Evolutionary conservation across 2,329 filamentous ascomycete species (phyloP).

Genomic region (Hypoxylon sp.): DNA sequence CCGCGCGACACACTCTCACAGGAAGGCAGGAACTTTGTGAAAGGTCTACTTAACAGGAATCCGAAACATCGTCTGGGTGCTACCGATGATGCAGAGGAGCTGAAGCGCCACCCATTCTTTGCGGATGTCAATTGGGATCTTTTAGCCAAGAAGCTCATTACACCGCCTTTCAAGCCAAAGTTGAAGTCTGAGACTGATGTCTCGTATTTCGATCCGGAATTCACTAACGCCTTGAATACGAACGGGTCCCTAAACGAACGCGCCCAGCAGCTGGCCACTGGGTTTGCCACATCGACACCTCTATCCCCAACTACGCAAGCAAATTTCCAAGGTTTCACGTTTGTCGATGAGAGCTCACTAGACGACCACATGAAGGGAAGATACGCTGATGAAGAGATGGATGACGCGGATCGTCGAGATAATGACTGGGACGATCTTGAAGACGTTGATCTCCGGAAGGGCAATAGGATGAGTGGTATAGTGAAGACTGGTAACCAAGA

Average conservation of each 20-base stretch:
- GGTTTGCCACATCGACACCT: slow-evolving; percentile 90
- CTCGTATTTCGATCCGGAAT: slow-evolving; percentile 98
- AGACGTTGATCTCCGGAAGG: slow-evolving; percentile 65
- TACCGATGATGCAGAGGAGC: slow-evolving; percentile 89
- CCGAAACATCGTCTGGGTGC: slow-evolving; percentile 95
- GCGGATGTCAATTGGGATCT: slow-evolving; percentile 92
- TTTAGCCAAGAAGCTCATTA: slow-evolving; percentile 89
- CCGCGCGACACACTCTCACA: slow-evolving; percentile 93
- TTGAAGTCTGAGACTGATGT: slow-evolving; percentile 96
- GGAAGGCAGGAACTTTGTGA: slow-evolving; percentile 97
- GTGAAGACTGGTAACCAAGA: slow-evolving; percentile 70
- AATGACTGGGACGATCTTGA: slow-evolving; percentile 72
- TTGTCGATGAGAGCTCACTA: slow-evolving; percentile 96
- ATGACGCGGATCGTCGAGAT: slow-evolving; percentile 64
- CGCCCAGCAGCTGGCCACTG: slow-evolving; percentile 85
- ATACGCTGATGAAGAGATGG: slow-evolving; percentile 71
- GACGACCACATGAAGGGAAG: slow-evolving; percentile 81
- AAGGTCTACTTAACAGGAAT: slow-evolving; percentile 95
- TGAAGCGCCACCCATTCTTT: slow-evolving; percentile 96
- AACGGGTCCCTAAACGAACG: slow-evolving; percentile 91
- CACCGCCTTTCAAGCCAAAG: slow-evolving; percentile 97
- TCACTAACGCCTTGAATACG: slow-evolving; percentile 92
- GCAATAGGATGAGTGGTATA: slow-evolving; percentile 74
- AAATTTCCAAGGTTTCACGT: slow-evolving; percentile 98
- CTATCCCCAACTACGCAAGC: slow-evolving; percentile 96